Conservation (phyloP, 352 stramenopile species). For the Albugo laibachii region DNA sequence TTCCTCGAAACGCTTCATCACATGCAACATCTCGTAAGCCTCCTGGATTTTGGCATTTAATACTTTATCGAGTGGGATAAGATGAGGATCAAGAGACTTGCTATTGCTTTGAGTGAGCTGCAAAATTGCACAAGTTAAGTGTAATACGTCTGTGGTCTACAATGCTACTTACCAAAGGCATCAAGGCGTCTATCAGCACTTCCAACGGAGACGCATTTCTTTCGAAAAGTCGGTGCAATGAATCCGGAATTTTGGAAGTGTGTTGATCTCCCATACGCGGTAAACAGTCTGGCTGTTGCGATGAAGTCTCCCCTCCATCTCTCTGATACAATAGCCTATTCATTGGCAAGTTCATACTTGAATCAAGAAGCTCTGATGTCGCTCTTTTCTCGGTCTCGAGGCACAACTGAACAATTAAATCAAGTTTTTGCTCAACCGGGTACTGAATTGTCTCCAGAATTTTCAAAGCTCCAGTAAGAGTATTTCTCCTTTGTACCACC, state of each 20-base stretch:
- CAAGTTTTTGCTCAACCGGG: slow-evolving; percentile 43
- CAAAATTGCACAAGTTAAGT: too few species aligned
- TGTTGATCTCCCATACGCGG: too few species aligned
- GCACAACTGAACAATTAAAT: slow-evolving; percentile 29
- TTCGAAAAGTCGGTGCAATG: slow-evolving; percentile 43
- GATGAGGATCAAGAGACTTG: neutral
- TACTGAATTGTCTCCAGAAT: slow-evolving; percentile 34
- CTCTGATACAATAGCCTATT: too few species aligned
- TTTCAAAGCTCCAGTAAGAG: slow-evolving; percentile 38
- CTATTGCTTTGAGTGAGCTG: too few species aligned
- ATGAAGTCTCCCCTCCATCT: too few species aligned
- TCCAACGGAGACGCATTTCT: slow-evolving; percentile 45
- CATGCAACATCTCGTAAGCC: slow-evolving; percentile 56
- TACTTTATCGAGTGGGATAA: slow-evolving; percentile 39
- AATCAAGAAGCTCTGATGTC: too few species aligned
- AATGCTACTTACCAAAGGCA: slow-evolving; percentile 22
- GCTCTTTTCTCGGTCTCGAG: too few species aligned
- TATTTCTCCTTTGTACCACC: slow-evolving; percentile 24
- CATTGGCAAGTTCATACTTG: too few species aligned
- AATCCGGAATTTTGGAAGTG: slow-evolving; percentile 5
- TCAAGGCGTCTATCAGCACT: slow-evolving; percentile 36
- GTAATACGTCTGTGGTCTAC: neutral
- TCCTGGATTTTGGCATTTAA: slow-evolving; percentile 45
- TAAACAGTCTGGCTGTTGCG: too few species aligned
- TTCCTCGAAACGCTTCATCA: slow-evolving; percentile 47